Conservation (phyloP, 192 early-diverging fungal species). For the Podila minutissima region DNA sequence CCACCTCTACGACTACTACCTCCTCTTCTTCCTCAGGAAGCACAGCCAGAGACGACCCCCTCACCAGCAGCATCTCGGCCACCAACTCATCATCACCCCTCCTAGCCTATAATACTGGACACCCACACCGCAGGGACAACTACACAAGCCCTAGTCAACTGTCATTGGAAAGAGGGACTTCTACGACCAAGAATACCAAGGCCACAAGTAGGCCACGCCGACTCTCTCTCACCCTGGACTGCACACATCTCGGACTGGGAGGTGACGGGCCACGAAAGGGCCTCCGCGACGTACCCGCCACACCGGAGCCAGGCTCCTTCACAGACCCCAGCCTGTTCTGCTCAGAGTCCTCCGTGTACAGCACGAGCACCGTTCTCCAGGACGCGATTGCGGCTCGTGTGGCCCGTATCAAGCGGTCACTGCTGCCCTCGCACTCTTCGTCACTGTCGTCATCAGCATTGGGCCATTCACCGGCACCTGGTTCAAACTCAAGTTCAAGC, state of each 20-base stretch:
- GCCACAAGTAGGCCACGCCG: conserved; percentile 6
- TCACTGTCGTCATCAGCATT: background rate
- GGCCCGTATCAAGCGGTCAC: conserved; percentile 33
- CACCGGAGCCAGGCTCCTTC: background rate
- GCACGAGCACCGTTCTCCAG: conserved; percentile 17
- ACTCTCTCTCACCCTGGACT: conserved; percentile 36
- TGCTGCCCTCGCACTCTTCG: conserved; percentile 7
- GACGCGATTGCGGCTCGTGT: conserved; percentile 36
- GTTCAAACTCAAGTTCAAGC: background rate
- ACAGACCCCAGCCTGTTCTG: conserved; percentile 15
- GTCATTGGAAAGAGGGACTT: conserved; percentile 10
- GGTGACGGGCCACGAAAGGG: conserved; percentile 25
- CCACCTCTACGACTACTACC: background rate
- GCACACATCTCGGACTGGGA: conserved; percentile 44
- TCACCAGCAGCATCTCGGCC: background rate
- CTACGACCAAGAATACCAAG: conserved; percentile 4
- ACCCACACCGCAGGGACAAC: conserved; percentile 37
- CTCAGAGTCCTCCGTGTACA: conserved; percentile 9
- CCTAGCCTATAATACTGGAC: background rate
- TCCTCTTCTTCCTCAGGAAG: background rate
- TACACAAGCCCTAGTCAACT: conserved; percentile 34
- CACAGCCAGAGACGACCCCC: background rate
- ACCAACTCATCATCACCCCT: conserved; percentile 11
- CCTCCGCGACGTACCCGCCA: conserved; percentile 16
- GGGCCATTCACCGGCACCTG: background rate